Percentiles rank a stretch among this genome's conserved stretches.
Evolutionary conservation across 116 monocot species (phyloP).

Genomic region (Zostera marina): DNA sequence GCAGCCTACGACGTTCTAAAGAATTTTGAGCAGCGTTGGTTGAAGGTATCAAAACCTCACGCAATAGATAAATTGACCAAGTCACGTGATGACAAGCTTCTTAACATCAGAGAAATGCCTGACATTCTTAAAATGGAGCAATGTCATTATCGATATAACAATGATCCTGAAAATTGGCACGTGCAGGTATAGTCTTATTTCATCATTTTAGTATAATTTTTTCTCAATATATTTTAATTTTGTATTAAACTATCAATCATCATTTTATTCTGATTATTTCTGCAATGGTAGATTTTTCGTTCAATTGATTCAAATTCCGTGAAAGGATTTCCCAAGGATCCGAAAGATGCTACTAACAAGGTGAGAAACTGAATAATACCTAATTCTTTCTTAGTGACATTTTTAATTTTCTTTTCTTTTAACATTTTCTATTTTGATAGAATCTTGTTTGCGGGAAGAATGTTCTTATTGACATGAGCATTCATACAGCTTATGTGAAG

Average conservation of each 20-base stretch:
- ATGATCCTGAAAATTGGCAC: conserved; percentile 84
- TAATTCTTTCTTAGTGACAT: background rate
- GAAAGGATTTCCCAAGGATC: conserved; percentile 91
- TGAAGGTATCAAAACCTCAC: conserved; percentile 58
- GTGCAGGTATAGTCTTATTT: conserved; percentile 42
- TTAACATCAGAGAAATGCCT: conserved; percentile 38
- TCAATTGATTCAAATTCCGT: conserved; percentile 94
- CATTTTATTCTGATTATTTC: background rate
- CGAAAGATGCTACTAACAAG: conserved; percentile 56
- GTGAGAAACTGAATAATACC: conserved; percentile 6
- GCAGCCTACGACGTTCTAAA: conserved; percentile 80
- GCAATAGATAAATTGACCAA: conserved; percentile 58
- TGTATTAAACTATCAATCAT: background rate
- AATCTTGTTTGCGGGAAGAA: conserved; percentile 89
- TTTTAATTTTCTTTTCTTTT: background rate
- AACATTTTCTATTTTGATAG: conserved; percentile 18
- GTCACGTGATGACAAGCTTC: conserved; percentile 64
- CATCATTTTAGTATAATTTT: background rate
- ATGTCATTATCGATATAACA: conserved; percentile 25
- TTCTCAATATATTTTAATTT: background rate
- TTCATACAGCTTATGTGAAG: conserved; percentile 91
- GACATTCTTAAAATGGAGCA: conserved; percentile 40
- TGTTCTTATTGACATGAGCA: conserved; percentile 90
- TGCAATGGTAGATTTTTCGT: conserved; percentile 46
- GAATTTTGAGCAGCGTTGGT: conserved; percentile 87